Percentiles rank a stretch among this genome's conserved stretches.
phyloP scores from a whole-genome alignment of 805 yeast species.

The Peterozyma xylosa region DNA sequence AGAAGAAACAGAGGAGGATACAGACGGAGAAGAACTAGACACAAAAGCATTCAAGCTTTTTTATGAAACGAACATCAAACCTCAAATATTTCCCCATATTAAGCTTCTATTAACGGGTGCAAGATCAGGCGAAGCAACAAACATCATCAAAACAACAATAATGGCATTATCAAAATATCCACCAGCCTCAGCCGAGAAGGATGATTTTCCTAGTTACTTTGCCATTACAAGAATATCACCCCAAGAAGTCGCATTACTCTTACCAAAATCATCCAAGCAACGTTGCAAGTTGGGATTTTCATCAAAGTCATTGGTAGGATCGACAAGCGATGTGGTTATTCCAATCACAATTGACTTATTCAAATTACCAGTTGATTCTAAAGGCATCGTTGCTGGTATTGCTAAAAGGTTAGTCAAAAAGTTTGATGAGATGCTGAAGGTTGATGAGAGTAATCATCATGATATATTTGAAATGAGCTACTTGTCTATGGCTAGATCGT shows the following conservation, averaged over 20 bases:
- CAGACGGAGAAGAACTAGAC: slow-evolving; percentile 19
- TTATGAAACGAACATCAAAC: slow-evolving; percentile 29
- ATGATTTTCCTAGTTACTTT: slow-evolving; percentile 33
- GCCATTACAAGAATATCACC: slow-evolving; percentile 45
- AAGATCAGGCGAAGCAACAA: slow-evolving; percentile 37
- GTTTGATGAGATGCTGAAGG: slow-evolving; percentile 9
- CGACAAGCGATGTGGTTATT: slow-evolving; percentile 46
- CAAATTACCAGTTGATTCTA: slow-evolving; percentile 46
- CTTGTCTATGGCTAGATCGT: slow-evolving; percentile 53
- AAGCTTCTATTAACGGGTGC: slow-evolving; percentile 52
- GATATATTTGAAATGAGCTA: slow-evolving; percentile 39
- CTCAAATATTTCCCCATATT: slow-evolving; percentile 30
- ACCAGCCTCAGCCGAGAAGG: slow-evolving; percentile 10
- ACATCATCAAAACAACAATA: slow-evolving; percentile 35
- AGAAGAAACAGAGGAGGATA: slow-evolving; percentile 1
- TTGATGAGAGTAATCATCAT: slow-evolving; percentile 16
- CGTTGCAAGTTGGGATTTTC: slow-evolving; percentile 27
- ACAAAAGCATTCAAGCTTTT: slow-evolving; percentile 27
- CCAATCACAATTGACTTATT: slow-evolving; percentile 51
- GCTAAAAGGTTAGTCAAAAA: slow-evolving; percentile 39
- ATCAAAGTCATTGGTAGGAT: slow-evolving; percentile 40
- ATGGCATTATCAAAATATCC: slow-evolving; percentile 20
- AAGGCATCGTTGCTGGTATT: slow-evolving; percentile 62
- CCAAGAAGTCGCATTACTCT: slow-evolving; percentile 39
- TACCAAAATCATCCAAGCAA: slow-evolving; percentile 31